Base-by-base conservation (phyloP, 768 basidiomycete species). In the Tremella mesenterica region DNA sequence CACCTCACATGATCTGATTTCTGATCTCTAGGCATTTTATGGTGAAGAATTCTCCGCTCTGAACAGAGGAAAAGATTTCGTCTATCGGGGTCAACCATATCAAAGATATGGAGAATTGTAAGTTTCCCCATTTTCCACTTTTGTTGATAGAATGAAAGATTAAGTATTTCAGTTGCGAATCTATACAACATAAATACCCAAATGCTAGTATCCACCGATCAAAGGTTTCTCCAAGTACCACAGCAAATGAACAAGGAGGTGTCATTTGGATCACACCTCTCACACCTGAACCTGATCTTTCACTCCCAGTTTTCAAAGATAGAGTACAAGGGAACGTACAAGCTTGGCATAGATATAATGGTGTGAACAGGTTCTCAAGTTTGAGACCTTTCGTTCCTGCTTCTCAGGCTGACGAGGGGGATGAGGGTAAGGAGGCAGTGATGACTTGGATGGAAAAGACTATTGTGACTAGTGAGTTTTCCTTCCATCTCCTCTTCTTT, bases 1-100 rank as follows among this genome's bases (percentile, higher is more conserved):
- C 43, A 23, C 13, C 21, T 9, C 38, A 14, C 13, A 51, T 59
- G 31, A 59, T 30, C n/a, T n/a, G n/a, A n/a, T n/a, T n/a, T 9
- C 47, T 48, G 20, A 21, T 31, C 1, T 29, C 9, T 39, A 69
- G 64, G 68, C 85, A 4, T 96, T 91, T 75, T 95, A 84, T 73
- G 92, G 93, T 23, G 86, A 84, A 61, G 92, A 16, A 31, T 52
- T 92, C 76, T 89, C 89, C 0, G 80, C 87, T 16, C 81, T 93
- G 34, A 59, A 62, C 27, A 81, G 85, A 51, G 83, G 85, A 63
- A 93, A 92, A 71, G 86, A 90, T 53, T 96, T 91, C 75, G 84
- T 93, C 56, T 88, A 91, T 71, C 88, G 93, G 41, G 93, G 91
- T 1, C 86, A 83, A 65, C 89, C 90, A 65, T 90, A 87, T 89